Evolutionary conservation across 768 basidiomycete species (phyloP), one percentile per base, ranked within the genome.

Genomic region (Terana coerulea): DNA sequence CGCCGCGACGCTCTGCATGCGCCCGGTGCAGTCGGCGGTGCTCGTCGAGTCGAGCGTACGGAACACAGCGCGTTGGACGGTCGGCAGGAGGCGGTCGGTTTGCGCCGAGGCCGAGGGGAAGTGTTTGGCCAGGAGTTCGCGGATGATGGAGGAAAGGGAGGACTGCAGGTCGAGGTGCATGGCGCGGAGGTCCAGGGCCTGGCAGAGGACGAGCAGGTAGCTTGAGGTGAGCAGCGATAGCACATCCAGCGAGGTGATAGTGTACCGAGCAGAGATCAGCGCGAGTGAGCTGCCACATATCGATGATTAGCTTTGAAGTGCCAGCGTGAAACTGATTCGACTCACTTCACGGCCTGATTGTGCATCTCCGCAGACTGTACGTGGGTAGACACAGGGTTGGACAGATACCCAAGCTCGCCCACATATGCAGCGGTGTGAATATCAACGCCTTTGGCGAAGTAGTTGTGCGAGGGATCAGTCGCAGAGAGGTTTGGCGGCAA

Each of bases 321-420:
- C 14, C 11, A 14, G 10, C 9, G 12, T 9, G 12, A 22, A 42
- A 10, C 11, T 45, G 7, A 7, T 28, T 37, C 2, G 10, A 72
- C 86, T 54, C 56, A 90, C 88, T 94, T 94, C 67, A 94, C 80
- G 37, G 91, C 87, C 67, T 94, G 91, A 59, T 94, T 94, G 63
- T 91, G 88, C 87, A 92, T 90, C 69, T 94, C 91, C 1, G 91
- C 91, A 1, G 85, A 86, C 61, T 93, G 89, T 43, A 91, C 81
- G 58, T 88, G 85, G 0, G 88, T 89, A 2, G 86, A 86, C 10
- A 93, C 90, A 0, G 91, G 90, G 70, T 81, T 88, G 17, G 87
- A 91, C 22, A 92, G 77, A 61, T 78, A 84, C 25, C 90, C 91
- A 28, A 94, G 78, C 67, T 94, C 91, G 40, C 84, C 75, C 2